phyloP scores from a whole-genome alignment of 345 rosid genomes.

The Populus euphratica region DNA sequence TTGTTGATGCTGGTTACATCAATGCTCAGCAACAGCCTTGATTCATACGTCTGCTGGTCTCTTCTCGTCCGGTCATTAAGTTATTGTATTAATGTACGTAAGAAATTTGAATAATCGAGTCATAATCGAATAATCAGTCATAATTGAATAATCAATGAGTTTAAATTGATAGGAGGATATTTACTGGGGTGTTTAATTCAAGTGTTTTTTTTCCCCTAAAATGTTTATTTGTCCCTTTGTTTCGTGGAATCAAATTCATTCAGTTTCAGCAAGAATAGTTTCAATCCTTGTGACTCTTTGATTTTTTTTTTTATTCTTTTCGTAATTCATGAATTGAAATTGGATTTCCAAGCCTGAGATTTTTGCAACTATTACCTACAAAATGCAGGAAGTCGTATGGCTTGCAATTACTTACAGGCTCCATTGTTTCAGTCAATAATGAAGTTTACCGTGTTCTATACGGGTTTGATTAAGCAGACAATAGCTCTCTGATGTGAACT shows the following conservation, averaged over 20 bases:
- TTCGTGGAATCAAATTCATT: not conserved
- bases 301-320: not conserved
- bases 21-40: slow-evolving; percentile 89
- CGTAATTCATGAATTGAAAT: not conserved
- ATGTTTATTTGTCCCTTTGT: not conserved
- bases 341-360: not conserved
- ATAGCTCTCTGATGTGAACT: no score
- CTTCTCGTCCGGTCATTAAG: not conserved
- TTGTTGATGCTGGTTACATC: slow-evolving; percentile 82
- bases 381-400: not conserved
- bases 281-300: not conserved
- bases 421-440: no score
- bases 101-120: not conserved
- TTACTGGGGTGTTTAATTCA: not conserved
- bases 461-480: no score
- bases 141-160: not conserved
- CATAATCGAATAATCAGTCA: not conserved
- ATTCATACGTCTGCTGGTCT: not conserved
- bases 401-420: no score
- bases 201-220: not conserved
- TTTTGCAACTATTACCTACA: not conserved
- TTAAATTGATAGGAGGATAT: not conserved
- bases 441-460: no score
- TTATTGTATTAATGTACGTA: not conserved
- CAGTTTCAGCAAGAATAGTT: not conserved